Evolutionary conservation across 495 filamentous ascomycete species (phyloP).

Genomic region (Penicillium cinerascens): DNA sequence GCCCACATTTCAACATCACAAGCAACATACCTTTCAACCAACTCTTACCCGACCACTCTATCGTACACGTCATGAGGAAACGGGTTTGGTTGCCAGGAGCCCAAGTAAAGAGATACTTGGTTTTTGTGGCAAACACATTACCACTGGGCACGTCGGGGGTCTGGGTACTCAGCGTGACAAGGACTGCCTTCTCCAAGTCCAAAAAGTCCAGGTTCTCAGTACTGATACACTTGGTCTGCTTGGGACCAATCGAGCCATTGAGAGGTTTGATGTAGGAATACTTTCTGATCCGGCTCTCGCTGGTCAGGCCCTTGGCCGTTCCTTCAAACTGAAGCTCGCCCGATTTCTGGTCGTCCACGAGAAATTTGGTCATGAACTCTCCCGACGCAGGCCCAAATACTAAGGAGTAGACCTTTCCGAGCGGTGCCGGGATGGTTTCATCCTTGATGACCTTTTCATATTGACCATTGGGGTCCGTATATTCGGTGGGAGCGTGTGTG

Average conservation of each 20-base stretch:
- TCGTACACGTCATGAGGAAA: constrained; percentile 77
- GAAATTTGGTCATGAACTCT: constrained; percentile 77
- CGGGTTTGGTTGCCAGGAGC: constrained; percentile 78
- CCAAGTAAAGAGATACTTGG: constrained; percentile 93
- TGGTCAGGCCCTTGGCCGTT: constrained; percentile 70
- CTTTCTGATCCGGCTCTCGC: constrained; percentile 66
- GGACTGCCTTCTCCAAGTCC: constrained; percentile 83
- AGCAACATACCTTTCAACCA: constrained; percentile 82
- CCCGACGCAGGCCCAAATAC: constrained; percentile 79
- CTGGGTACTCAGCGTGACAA: constrained; percentile 74
- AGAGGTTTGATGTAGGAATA: constrained; percentile 94
- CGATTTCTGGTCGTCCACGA: constrained; percentile 83
- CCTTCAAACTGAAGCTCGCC: constrained; percentile 79
- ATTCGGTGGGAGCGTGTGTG: constrained; percentile 79
- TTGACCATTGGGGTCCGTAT: constrained; percentile 69
- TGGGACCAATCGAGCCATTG: constrained; percentile 78
- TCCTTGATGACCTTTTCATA: constrained; percentile 84
- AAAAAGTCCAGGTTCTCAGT: constrained; percentile 75
- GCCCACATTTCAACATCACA: background rate
- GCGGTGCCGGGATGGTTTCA: constrained; percentile 78
- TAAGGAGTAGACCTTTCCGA: constrained; percentile 87
- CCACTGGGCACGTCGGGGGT: constrained; percentile 95
- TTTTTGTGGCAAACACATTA: constrained; percentile 86
- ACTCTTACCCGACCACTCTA: constrained; percentile 97
- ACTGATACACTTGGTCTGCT: constrained; percentile 91